phyloP scores from a whole-genome alignment of 805 yeast species.

The Yamadazyma paraphyllophila region DNA sequence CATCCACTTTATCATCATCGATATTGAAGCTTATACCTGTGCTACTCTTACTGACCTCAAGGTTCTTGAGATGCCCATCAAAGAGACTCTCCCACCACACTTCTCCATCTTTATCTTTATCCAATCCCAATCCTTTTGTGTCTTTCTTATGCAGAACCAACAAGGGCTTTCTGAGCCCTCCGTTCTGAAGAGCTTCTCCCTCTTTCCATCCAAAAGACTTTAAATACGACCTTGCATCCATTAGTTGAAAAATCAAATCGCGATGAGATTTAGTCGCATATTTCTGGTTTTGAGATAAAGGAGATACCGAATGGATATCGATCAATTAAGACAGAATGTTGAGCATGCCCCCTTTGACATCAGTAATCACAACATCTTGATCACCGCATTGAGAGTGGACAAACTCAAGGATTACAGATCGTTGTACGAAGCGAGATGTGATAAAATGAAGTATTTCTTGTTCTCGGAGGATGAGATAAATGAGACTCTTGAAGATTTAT shows the following conservation, averaged over 20 bases:
- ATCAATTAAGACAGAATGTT: constrained; percentile 12
- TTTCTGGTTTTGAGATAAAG: not conserved
- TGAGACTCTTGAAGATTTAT: constrained; percentile 21
- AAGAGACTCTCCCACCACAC: constrained; percentile 97
- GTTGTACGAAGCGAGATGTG: constrained; percentile 3
- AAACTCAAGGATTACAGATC: not conserved
- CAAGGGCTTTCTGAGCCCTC: constrained; percentile 82
- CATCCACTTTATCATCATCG: constrained; percentile 45
- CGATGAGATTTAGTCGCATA: constrained; percentile 3
- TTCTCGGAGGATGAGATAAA: constrained; percentile 13
- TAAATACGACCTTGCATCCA: constrained; percentile 77
- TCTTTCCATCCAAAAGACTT: constrained; percentile 86
- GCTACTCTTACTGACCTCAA: constrained; percentile 51
- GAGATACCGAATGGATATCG: constrained; percentile 6
- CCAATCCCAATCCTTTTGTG: constrained; percentile 86
- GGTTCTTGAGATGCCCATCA: constrained; percentile 83
- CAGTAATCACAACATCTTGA: constrained; percentile 18
- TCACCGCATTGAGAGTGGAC: constrained; percentile 11
- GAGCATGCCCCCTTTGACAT: constrained; percentile 11
- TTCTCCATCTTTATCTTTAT: constrained; percentile 63
- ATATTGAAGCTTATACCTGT: constrained; percentile 53
- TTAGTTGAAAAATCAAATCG: constrained; percentile 20
- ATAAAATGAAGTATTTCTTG: constrained; percentile 10
- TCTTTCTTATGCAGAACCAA: constrained; percentile 89
- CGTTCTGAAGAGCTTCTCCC: constrained; percentile 79